Conservation (phyloP, 805 yeast genomes). For the Pichia occidentalis region DNA sequence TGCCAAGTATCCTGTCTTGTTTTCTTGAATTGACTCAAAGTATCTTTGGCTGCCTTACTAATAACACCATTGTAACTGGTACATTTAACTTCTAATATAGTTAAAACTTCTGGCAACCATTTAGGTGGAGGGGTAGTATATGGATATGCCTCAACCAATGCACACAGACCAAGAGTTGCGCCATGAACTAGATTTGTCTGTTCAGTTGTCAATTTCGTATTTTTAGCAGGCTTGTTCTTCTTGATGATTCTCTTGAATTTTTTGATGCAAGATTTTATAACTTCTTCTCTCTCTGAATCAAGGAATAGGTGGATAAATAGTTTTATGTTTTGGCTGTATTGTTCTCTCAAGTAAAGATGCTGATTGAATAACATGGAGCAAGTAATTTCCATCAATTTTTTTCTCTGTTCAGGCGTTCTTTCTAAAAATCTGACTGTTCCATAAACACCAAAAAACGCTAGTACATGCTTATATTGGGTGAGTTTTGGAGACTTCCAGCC, state of each 20-base stretch:
- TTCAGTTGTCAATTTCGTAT: slow-evolving; percentile 33
- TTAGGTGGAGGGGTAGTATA: slow-evolving; percentile 84
- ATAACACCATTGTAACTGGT: slow-evolving; percentile 68
- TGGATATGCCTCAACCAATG: slow-evolving; percentile 83
- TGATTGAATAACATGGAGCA: slow-evolving; percentile 49
- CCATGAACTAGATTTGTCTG: slow-evolving; percentile 61
- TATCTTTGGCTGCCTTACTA: slow-evolving; percentile 78
- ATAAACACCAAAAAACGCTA: slow-evolving; percentile 65
- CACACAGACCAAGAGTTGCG: slow-evolving; percentile 82
- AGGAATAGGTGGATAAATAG: slow-evolving; percentile 67
- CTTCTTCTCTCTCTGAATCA: slow-evolving; percentile 38
- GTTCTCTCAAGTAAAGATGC: slow-evolving; percentile 68
- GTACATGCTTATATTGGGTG: slow-evolving; percentile 58
- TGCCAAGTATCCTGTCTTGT: slow-evolving; percentile 96
- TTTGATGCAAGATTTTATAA: slow-evolving; percentile 37
- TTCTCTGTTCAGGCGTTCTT: slow-evolving; percentile 42
- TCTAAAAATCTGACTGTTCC: slow-evolving; percentile 62
- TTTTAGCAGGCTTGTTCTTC: slow-evolving; percentile 25
- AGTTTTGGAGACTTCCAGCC: slow-evolving; percentile 35
- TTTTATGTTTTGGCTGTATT: slow-evolving; percentile 68
- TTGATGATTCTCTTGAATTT: slow-evolving; percentile 39
- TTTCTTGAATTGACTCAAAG: slow-evolving; percentile 79
- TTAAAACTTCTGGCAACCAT: slow-evolving; percentile 77
- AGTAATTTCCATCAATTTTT: slow-evolving; percentile 44
- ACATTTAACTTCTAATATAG: slow-evolving; percentile 63